Evolutionary conservation across 768 basidiomycete species (phyloP).

Genomic region (Austroboletus festivus): DNA sequence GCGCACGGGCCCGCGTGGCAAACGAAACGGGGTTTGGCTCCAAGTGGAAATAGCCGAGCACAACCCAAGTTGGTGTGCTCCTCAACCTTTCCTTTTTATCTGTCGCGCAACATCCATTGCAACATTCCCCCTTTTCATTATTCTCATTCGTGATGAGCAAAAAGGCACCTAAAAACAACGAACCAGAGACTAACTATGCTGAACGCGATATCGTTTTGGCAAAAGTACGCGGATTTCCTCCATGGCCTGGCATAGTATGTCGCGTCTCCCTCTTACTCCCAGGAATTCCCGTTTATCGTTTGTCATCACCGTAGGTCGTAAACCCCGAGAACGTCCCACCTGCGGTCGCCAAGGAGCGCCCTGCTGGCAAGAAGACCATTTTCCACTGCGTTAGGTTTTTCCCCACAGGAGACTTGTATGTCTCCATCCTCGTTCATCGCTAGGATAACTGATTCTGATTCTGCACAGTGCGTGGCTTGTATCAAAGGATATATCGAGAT

Average conservation of each 20-base stretch:
- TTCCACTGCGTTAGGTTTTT: conserved; percentile 85
- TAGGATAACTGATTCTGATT: conserved; percentile 7
- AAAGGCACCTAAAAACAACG: conserved; percentile 44
- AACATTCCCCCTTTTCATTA: conserved; percentile 16
- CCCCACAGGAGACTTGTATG: conserved; percentile 92
- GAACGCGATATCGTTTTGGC: conserved; percentile 85
- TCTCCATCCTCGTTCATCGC: conserved; percentile 24
- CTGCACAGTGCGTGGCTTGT: conserved; percentile 75
- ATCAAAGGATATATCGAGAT: conserved; percentile 75
- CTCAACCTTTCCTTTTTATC: conserved; percentile 41
- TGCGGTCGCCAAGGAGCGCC: conserved; percentile 65
- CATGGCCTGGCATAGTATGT: conserved; percentile 94
- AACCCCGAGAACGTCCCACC: conserved; percentile 66
- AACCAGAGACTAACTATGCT: conserved; percentile 51
- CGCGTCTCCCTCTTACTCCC: conserved; percentile 19
- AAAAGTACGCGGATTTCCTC: conserved; percentile 90
- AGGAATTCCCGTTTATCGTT: conserved; percentile 9
- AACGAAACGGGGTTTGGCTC: conserved; percentile 37
- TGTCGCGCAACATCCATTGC: conserved; percentile 29
- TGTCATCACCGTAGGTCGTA: conserved; percentile 56
- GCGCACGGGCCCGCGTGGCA: conserved; percentile 40
- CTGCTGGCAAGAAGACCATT: conserved; percentile 64
- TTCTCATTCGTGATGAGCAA: conserved; percentile 41
- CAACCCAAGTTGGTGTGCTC: conserved; percentile 39
- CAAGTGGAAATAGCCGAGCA: conserved; percentile 39